Evolutionary conservation across 495 filamentous ascomycete genomes (phyloP).

Genomic region (Lentithecium fluviatile): DNA sequence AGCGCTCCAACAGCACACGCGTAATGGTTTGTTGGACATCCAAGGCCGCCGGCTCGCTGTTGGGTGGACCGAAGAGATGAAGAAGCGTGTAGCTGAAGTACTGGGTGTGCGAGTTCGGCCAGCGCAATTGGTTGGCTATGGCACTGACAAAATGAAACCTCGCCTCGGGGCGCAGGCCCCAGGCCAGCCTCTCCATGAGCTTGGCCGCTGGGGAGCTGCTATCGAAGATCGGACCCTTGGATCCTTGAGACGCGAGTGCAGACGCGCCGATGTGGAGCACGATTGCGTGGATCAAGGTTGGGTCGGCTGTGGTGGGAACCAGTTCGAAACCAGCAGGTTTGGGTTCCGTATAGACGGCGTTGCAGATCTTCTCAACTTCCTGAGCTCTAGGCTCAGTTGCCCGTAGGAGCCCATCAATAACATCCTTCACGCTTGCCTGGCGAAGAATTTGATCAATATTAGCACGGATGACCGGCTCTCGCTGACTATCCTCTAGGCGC

Average conservation of each 20-base stretch:
- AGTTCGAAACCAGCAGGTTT: constrained; percentile 61
- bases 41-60: constrained; percentile 70
- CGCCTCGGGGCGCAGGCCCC: constrained; percentile 69
- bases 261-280: constrained; percentile 77
- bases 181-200: constrained; percentile 71
- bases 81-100: constrained; percentile 89
- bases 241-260: constrained; percentile 58
- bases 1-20: constrained; percentile 78
- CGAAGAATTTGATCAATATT: constrained; percentile 60
- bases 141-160: constrained; percentile 82
- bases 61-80: constrained; percentile 77
- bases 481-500: constrained; percentile 71
- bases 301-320: constrained; percentile 63
- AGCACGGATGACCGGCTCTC: constrained; percentile 60
- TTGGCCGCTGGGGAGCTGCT: constrained; percentile 67
- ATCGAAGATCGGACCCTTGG: constrained; percentile 67
- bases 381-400: constrained; percentile 57
- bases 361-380: constrained; percentile 66
- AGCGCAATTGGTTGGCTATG: constrained; percentile 89
- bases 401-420: constrained; percentile 65
- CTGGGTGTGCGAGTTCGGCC: constrained; percentile 83
- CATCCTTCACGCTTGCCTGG: constrained; percentile 62
- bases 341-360: constrained; percentile 56
- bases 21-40: constrained; percentile 89
- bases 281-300: constrained; percentile 72